Base-by-base conservation (phyloP, 2,329 filamentous ascomycete species). In the Sporothrix variecibatus region DNA sequence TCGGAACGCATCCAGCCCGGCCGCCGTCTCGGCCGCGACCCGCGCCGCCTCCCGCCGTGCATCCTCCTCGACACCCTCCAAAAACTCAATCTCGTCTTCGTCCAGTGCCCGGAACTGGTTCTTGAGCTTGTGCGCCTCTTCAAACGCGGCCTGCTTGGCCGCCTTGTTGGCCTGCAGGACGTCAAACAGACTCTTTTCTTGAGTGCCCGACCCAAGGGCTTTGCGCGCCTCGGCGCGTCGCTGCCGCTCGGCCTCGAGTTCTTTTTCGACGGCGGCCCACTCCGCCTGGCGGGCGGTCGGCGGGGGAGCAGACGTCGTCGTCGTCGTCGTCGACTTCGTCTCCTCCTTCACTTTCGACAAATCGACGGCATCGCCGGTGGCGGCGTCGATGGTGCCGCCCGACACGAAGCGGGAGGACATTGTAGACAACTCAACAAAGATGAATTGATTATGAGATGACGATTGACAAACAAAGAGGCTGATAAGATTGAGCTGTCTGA, bases 141-240 rank as follows among this genome's bases (percentile, higher is more conserved):
- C 93, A 81, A 94, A 94, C 9, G 91, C 92, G 26, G 93, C 93
- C 83, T 95, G 92, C 82, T 95, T 95, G 74, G 92, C 92, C 77
- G 91, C 93, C 89, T 95, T 95, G 82, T 96, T 96, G 60, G 91
- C 93, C 82, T 95, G 91, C 71, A 96, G 82, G 1, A 93, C 87
- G 60, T 95, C 93, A 80, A 87, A 96, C 38, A 96, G 85, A 71
- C 87, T 91, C 82, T 87, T 90, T 77, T 91, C 88, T 46, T 83
- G 85, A 23, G 85, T 82, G 49, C 76, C 83, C 26, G 83, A 80
- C 1, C 83, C 84, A 49, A 46, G 31, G 0, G 81, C 79, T 17
- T 31, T 53, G 23, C 83, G 81, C 74, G 85, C 83, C 75, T 86
- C 82, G 40, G 87, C 86, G 75, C 89, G 87, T 74, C 84, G 83